A percentile compares a stretch with the other conserved stretches of the same genome.
Conservation (phyloP, 2,329 filamentous ascomycete species). For the Trichophaea hybrida region DNA sequence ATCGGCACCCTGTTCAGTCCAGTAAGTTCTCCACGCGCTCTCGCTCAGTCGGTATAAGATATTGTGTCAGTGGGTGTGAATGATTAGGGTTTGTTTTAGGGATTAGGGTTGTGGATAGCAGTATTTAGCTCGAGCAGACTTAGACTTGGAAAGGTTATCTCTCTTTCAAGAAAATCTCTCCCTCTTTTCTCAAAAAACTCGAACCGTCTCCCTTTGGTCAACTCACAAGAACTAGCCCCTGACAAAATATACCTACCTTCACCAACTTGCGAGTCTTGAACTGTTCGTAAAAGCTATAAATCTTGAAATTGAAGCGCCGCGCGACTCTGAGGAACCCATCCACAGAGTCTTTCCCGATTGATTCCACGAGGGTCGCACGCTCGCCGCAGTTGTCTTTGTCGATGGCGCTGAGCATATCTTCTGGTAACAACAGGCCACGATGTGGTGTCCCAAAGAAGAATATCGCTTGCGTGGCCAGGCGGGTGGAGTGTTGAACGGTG, state of each 20-base stretch:
- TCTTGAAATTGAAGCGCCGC: not conserved
- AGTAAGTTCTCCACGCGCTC: no score
- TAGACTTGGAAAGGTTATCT: no score
- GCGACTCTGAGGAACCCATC: not conserved
- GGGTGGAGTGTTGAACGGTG: not conserved
- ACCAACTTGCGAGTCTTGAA: not conserved
- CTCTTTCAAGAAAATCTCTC: no score
- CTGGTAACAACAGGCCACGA: slow-evolving; percentile 1
- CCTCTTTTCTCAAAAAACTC: no score
- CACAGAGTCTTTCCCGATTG: not conserved
- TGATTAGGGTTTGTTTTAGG: no score
- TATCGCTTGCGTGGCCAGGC: not conserved
- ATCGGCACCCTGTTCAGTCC: no score
- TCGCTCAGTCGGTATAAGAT: no score
- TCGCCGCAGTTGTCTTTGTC: not conserved
- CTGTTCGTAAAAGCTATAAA: not conserved
- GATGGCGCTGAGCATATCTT: slow-evolving; percentile 2
- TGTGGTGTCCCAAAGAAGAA: slow-evolving; percentile 10
- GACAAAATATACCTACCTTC: not conserved
- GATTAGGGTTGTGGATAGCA: no score
- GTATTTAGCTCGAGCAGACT: no score
- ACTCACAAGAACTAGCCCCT: no score
- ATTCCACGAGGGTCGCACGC: not conserved
- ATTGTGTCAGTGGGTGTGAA: no score
- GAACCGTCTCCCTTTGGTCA: no score